Base-by-base conservation (phyloP, 1,284 basidiomycete species). In the Ustilago nuda region DNA sequence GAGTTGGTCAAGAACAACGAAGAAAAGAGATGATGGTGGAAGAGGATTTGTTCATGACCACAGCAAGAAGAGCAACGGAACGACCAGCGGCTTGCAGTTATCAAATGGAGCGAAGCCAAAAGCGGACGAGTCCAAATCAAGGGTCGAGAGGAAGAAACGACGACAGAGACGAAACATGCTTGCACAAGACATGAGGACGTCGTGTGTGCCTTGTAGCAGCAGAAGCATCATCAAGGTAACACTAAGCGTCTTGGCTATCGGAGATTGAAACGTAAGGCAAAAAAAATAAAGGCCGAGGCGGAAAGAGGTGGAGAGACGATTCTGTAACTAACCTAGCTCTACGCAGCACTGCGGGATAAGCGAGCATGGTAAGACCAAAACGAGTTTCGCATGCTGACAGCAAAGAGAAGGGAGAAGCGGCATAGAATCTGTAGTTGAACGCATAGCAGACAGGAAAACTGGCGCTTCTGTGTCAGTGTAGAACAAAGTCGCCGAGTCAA, bases 161-260 rank as follows among this genome's bases (percentile, higher is more conserved):
- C 51, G 61, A 56, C 61, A 63, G 46, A 62, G 61, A 37, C 32
- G 43, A 27, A 46, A 36, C 19, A 17, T 17, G 17, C n/a, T 6
- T 2, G 17, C 12, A 41, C 8, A 41, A 19, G 43, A 8, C n/a
- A 19, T 19, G n/a, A 7, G 17, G 8, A 7, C 7, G 39, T 41
- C 23, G 3, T 27, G 23, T 27, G 23, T 27, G 23, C 23, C 23
- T 27, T 27, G 23, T 27, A 27, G 23, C 23, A 27, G 23, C 23
- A 27, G 15, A 9, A 45, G n/a, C 13, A 45, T 45, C 43, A 45
- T 27, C 23, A 45, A 45, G 43, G 33, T 15, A 56, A 17, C 54
- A 33, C 61, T 30, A 56, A 51, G 54, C 46, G 17, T 63, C 54
- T 63, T 63, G 54, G 54, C 61, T 32, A 19, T 50, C 61, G 61